Percentiles rank a stretch among this genome's conserved stretches.
phyloP scores from a whole-genome alignment of 805 yeast genomes.

The Saccharomycopsis vini region DNA sequence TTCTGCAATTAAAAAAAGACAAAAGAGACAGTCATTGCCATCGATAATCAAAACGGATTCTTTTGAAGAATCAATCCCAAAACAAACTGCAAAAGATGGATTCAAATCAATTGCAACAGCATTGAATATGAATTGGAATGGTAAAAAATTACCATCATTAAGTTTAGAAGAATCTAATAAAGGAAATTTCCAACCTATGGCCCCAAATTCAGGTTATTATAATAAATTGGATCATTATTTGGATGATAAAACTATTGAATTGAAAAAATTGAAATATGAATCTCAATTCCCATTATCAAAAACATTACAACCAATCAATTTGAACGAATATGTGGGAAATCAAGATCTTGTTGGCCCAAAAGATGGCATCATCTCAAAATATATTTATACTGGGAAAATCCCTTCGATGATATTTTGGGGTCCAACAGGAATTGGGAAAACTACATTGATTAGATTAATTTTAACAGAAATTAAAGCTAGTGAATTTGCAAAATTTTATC shows the following conservation, averaged over 20 bases:
- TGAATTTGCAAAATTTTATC: constrained; percentile 21
- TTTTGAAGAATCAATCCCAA: too few relatives aligned
- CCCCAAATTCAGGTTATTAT: constrained; percentile 8
- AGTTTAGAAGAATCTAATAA: neutral
- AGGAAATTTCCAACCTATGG: constrained; percentile 12
- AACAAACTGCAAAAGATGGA: constrained; percentile 10
- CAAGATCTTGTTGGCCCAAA: constrained; percentile 53
- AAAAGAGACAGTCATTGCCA: neutral
- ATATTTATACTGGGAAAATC: constrained; percentile 45
- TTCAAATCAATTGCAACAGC: constrained; percentile 3
- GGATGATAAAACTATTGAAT: constrained; percentile 10
- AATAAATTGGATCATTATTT: constrained; percentile 16
- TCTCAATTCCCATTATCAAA: constrained; percentile 52
- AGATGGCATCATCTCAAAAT: constrained; percentile 58
- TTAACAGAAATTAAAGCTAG: constrained; percentile 26
- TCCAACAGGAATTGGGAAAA: constrained; percentile 89
- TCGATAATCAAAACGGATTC: neutral
- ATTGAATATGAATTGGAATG: constrained; percentile 6
- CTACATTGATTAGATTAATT: constrained; percentile 60
- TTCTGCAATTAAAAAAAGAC: too few relatives aligned
- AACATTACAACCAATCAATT: constrained; percentile 60
- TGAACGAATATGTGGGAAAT: constrained; percentile 79
- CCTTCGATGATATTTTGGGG: constrained; percentile 94
- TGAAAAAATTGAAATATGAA: constrained; percentile 17
- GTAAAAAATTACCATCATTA: neutral